Percentiles rank a stretch among this genome's conserved stretches.
Conservation (phyloP, 768 basidiomycete species). For the Tricholoma sp. region DNA sequence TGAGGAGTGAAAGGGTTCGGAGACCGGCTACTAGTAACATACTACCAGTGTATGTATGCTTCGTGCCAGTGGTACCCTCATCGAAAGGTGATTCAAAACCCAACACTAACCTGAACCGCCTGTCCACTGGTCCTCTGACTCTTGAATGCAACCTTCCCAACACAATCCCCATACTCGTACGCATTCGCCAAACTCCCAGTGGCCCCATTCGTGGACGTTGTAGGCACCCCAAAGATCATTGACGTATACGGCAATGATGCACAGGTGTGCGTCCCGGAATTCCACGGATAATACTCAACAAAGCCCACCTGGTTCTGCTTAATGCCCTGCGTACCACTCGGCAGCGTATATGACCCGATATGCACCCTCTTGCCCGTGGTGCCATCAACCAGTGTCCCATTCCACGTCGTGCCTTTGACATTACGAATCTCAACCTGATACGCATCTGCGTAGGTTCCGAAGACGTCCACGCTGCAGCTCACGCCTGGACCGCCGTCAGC, state of each 20-base stretch:
- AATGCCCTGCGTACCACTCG: neutral
- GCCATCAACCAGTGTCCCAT: neutral
- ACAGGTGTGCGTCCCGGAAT: neutral
- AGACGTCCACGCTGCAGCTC: neutral
- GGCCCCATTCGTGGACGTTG: neutral
- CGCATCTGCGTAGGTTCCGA: neutral
- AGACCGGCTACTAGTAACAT: neutral
- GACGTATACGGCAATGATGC: neutral
- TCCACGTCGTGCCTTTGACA: neutral
- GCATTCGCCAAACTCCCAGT: neutral
- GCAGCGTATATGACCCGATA: neutral
- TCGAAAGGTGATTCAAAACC: no score
- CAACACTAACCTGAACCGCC: conserved; percentile 1
- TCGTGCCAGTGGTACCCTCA: neutral
- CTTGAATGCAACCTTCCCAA: neutral
- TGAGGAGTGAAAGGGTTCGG: neutral
- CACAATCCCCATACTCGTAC: neutral
- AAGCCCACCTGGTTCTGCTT: neutral
- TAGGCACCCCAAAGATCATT: neutral
- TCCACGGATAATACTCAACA: conserved; percentile 2
- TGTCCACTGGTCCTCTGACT: neutral
- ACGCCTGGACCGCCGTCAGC: neutral
- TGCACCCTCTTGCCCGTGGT: neutral
- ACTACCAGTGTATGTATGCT: neutral
- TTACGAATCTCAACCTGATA: neutral